phyloP scores from a whole-genome alignment of 1,139 yeast genomes.

The Debaryomyces psychrophilus region DNA sequence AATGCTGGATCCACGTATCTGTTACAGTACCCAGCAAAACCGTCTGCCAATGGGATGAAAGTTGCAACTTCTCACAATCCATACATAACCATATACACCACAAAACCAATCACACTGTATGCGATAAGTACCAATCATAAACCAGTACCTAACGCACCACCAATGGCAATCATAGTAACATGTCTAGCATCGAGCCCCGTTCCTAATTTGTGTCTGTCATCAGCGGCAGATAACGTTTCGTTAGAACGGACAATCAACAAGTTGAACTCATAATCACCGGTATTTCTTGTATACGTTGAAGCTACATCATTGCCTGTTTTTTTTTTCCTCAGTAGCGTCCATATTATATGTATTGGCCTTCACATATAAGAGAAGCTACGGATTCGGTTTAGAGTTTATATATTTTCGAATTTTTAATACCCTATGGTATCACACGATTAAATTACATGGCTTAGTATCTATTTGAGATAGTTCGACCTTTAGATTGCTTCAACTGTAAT shows the following conservation, averaged over 20 bases:
- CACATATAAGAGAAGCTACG: neutral
- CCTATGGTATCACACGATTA: neutral
- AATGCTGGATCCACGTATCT: constrained; percentile 70
- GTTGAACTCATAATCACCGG: constrained; percentile 40
- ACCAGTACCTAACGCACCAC: constrained; percentile 63
- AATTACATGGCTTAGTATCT: too few species aligned
- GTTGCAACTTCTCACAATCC: constrained; percentile 80
- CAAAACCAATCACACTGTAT: constrained; percentile 60
- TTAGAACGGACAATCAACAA: constrained; percentile 50
- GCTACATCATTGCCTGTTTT: neutral
- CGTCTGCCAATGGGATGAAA: constrained; percentile 66
- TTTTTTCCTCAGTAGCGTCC: neutral
- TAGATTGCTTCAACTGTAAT: neutral
- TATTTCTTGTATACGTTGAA: neutral
- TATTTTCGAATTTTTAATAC: neutral
- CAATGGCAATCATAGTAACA: constrained; percentile 71
- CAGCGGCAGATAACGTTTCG: constrained; percentile 38
- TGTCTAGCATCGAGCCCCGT: constrained; percentile 70
- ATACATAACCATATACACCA: constrained; percentile 70
- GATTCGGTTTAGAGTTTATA: neutral
- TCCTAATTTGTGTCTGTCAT: constrained; percentile 57
- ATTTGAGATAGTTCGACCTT: too few species aligned
- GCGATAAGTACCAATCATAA: constrained; percentile 56
- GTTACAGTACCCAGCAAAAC: constrained; percentile 70
- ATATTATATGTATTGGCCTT: neutral